phyloP scores from a whole-genome alignment of 1,284 basidiomycete species.

The Lentinula novae-zelandiae region DNA sequence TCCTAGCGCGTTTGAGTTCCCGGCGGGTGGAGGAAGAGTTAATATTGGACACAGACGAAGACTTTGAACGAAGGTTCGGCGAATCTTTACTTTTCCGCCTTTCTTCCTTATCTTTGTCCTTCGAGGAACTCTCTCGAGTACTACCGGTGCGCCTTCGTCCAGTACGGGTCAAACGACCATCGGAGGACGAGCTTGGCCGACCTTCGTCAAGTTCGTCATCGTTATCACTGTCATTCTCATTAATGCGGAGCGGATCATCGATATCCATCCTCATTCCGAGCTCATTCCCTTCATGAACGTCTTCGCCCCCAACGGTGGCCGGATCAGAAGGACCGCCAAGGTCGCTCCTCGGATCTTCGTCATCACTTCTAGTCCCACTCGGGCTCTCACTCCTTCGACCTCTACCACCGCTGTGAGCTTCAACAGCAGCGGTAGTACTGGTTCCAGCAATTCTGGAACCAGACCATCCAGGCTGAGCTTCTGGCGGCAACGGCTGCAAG shows the following conservation, averaged over 20 bases:
- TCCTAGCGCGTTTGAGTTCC: constrained; percentile 13
- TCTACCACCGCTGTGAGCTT: not conserved
- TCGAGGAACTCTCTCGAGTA: not conserved
- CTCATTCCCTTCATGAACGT: not conserved
- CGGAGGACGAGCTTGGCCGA: not conserved
- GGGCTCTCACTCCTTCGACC: not conserved
- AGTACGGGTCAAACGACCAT: not conserved
- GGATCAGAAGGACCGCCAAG: not conserved
- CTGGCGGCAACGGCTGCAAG: constrained; percentile 12
- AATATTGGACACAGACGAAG: not conserved
- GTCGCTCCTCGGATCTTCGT: constrained; percentile 1
- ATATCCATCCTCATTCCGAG: not conserved
- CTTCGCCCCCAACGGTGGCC: not conserved
- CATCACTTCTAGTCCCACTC: not conserved
- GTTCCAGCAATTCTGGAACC: not conserved
- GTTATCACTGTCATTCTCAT: constrained; percentile 6
- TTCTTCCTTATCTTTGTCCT: not conserved
- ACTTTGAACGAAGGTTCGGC: not conserved
- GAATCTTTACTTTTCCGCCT: not conserved
- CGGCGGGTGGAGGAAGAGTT: not conserved
- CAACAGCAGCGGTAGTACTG: not conserved
- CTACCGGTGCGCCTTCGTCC: not conserved
- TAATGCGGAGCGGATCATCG: not conserved
- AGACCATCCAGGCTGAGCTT: constrained; percentile 10
- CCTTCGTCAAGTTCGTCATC: not conserved